Percentiles rank a stretch among this genome's conserved stretches.
These are phyloP conservation scores for Mimosa pudica DNA, from an alignment of 306 rosid genomes.

Conservation along the genomic window DNA sequence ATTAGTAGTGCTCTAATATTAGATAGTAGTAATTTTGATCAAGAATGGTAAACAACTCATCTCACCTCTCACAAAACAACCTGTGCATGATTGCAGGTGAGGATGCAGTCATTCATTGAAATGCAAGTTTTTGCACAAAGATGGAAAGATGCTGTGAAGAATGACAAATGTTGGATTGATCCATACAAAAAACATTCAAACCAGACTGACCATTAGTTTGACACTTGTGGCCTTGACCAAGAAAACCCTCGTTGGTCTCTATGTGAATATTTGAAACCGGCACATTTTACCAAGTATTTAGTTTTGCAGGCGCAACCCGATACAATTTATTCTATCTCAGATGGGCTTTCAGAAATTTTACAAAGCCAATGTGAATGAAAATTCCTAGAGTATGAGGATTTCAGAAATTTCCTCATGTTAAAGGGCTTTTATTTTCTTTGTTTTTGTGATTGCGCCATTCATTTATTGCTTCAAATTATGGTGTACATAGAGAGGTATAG, in stretches of 20 bases:
- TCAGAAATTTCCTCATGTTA: conserved; percentile 1
- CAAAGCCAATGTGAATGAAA: background rate
- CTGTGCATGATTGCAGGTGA: conserved; percentile 39
- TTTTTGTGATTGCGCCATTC: conserved; percentile 16
- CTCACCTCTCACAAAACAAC: background rate
- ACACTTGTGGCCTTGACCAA: background rate
- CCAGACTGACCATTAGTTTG: conserved; percentile 32
- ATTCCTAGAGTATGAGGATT: background rate
- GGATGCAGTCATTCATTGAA: conserved; percentile 56
- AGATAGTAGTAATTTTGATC: background rate
- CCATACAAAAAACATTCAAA: conserved; percentile 47
- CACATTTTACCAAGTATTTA: background rate
- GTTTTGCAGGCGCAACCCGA: background rate
- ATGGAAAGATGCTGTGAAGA: conserved; percentile 54
- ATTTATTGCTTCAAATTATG: conserved; percentile 30
- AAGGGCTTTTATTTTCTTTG: background rate
- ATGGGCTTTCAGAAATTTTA: background rate
- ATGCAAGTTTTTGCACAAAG: conserved; percentile 48
- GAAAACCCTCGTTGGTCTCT: conserved; percentile 8
- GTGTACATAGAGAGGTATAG: conserved; percentile 37
- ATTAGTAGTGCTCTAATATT: background rate
- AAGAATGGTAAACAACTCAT: background rate
- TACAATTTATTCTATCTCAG: background rate
- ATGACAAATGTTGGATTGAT: conserved; percentile 57
- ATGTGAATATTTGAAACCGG: conserved; percentile 30